A percentile compares a stretch with the other conserved stretches of the same genome.
Conservation (phyloP, 2,329 filamentous ascomycete genomes). For the Pseudocercospora macadamiae region DNA sequence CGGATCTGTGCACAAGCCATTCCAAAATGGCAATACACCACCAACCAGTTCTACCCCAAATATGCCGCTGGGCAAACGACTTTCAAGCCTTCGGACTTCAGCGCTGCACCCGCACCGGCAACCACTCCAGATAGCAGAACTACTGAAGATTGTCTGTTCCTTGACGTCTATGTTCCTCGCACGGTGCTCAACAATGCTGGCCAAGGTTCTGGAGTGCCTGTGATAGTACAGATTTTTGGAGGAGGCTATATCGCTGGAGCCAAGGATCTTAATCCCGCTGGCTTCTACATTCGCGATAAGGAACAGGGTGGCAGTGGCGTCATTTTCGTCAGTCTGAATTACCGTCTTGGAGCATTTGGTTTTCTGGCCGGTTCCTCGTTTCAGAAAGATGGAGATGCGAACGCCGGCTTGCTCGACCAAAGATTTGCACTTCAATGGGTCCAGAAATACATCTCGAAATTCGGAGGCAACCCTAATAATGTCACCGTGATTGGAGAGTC, state of each 20-base stretch:
- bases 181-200: slow-evolving; percentile 14
- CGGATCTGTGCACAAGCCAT: not conserved
- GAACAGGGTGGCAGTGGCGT: slow-evolving; percentile 10
- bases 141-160: slow-evolving; percentile 39
- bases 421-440: slow-evolving; percentile 62
- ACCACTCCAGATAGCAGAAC: slow-evolving; percentile 16
- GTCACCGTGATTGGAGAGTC: slow-evolving; percentile 52
- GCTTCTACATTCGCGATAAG: slow-evolving; percentile 12
- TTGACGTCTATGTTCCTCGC: slow-evolving; percentile 41
- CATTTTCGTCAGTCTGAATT: slow-evolving; percentile 50
- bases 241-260: slow-evolving; percentile 38
- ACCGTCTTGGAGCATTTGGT: slow-evolving; percentile 54
- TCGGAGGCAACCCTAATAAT: slow-evolving; percentile 54
- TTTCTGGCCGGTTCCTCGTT: slow-evolving; percentile 51
- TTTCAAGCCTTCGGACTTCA: not conserved
- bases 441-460: slow-evolving; percentile 53
- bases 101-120: slow-evolving; percentile 14
- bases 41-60: not conserved
- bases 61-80: not conserved
- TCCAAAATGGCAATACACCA: not conserved
- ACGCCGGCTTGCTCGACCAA: slow-evolving; percentile 58
- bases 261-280: slow-evolving; percentile 15
- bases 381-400: slow-evolving; percentile 48
- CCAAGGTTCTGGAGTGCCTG: slow-evolving; percentile 43
- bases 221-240: slow-evolving; percentile 48